phyloP scores from a whole-genome alignment of 768 basidiomycete species.

The Pisolithus albus region DNA sequence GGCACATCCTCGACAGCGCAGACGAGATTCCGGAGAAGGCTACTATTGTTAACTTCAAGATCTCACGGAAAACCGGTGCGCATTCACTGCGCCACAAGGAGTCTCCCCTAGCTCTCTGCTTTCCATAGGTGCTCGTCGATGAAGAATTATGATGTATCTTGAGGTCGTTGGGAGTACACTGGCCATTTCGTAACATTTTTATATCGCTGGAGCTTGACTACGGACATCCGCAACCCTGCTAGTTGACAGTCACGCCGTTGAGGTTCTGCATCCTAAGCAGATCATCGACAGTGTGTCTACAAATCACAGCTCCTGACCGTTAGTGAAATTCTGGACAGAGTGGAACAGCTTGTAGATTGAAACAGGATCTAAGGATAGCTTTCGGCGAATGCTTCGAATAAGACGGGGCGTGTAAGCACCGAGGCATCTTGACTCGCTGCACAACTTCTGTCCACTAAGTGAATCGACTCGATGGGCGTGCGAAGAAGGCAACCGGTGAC shows the following conservation, averaged over 20 bases:
- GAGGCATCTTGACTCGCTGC: constrained; percentile 91
- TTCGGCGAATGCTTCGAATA: constrained; percentile 91
- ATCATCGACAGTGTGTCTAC: constrained; percentile 46
- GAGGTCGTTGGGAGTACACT: constrained; percentile 70
- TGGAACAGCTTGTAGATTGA: constrained; percentile 99
- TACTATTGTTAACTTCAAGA: constrained; percentile 92
- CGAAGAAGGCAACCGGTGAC: constrained; percentile 48
- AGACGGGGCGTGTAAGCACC: constrained; percentile 93
- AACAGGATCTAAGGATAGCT: constrained; percentile 97
- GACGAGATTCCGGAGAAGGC: constrained; percentile 81
- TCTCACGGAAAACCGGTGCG: constrained; percentile 19
- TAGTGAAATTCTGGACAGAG: constrained; percentile 92
- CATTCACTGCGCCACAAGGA: not conserved
- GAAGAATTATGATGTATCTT: too few relatives aligned
- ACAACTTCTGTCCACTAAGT: constrained; percentile 68
- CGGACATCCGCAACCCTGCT: constrained; percentile 89
- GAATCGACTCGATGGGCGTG: constrained; percentile 46
- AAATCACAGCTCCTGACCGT: constrained; percentile 91
- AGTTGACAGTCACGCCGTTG: constrained; percentile 92
- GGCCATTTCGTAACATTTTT: constrained; percentile 44
- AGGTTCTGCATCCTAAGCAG: constrained; percentile 86
- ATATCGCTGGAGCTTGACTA: constrained; percentile 93
- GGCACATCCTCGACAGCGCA: too few relatives aligned
- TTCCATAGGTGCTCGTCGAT: not conserved
- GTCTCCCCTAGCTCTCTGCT: not conserved